Evolutionary conservation across 306 rosid genomes (phyloP).

Genomic region (Quercus agrifolia): DNA sequence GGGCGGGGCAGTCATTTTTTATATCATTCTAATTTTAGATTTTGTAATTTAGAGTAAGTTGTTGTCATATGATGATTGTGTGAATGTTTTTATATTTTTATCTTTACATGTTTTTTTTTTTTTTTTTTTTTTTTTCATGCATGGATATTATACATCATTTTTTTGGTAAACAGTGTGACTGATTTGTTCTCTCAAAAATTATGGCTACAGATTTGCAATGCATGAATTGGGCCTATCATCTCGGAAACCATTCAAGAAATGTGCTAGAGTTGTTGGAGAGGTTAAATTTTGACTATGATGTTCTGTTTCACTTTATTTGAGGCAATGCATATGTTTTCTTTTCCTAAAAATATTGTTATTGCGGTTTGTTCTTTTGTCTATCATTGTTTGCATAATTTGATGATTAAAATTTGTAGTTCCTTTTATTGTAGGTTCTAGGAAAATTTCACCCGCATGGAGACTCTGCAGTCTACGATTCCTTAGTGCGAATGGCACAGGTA

Average conservation of each 20-base stretch:
- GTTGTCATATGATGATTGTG: no score
- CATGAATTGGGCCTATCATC: constrained; percentile 92
- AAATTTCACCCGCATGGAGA: constrained; percentile 98
- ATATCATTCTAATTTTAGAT: neutral
- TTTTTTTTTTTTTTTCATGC: neutral
- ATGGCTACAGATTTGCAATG: constrained; percentile 80
- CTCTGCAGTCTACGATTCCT: constrained; percentile 86
- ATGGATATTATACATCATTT: neutral
- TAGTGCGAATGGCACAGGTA: constrained; percentile 99
- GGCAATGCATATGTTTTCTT: no score
- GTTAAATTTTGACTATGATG: constrained; percentile 32
- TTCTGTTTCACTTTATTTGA: neutral
- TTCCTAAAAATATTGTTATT: neutral
- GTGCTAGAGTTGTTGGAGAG: constrained; percentile 99
- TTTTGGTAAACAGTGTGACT: constrained; percentile 8
- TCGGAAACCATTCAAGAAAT: constrained; percentile 86
- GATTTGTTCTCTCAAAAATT: neutral
- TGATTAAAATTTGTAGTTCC: neutral
- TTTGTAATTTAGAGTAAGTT: neutral
- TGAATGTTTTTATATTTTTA: neutral
- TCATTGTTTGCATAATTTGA: neutral
- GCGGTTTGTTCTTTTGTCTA: neutral
- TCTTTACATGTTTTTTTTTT: neutral
- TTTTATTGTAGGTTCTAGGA: constrained; percentile 70
- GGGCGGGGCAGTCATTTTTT: no score